Evolutionary conservation across 768 basidiomycete genomes (phyloP), one percentile per base, ranked within the genome.

Genomic region (Pleurotus salmoneostramineus): DNA sequence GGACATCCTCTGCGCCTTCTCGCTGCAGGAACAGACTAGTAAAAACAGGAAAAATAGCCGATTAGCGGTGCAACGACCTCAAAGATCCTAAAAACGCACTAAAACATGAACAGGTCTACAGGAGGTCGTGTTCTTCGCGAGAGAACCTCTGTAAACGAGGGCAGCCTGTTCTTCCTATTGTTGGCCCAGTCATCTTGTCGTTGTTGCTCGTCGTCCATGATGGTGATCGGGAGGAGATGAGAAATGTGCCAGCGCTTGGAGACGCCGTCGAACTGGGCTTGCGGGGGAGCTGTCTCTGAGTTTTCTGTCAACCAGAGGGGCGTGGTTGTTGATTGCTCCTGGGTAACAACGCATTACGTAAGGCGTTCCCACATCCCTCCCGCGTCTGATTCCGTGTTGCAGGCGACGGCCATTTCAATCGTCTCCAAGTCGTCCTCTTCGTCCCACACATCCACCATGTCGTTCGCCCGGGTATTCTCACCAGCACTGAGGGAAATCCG

Each of bases 71-170:
- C 17, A 8, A 33, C 33, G 56, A 56, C 46, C n/a, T 47, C 37
- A 37, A 58, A 59, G 21, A 27, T 27, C 21, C 64, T 59, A 56
- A 27, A 40, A 46, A 90, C 91, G 73, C 68, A 97, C 95, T 96
- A 96, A 78, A 97, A 96, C 89, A 95, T 96, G 80, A 97, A 99
- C 56, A 99, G 80, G 77, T 99, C 97, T 34, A 99, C 93, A 15
- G 97, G 97, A 0, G 97, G 93, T 60, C 91, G 77, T 35, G 96
- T 97, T 68, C 89, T 82, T 64, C 96, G 81, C 15, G 91, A 91
- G 32, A 98, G 81, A 49, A 98, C 95, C 76, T 98, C 94, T 21
- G 86, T 84, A 66, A 93, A 92, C 33, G 91, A 87, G n/a, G 91
- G 91, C 11, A 93, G 79, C 66, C 91, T 83, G 67, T 90, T 83